These are phyloP conservation scores for Paraurostyla sp. DNA, from an alignment of 73 alveolate genomes.

Conservation along the genomic window DNA sequence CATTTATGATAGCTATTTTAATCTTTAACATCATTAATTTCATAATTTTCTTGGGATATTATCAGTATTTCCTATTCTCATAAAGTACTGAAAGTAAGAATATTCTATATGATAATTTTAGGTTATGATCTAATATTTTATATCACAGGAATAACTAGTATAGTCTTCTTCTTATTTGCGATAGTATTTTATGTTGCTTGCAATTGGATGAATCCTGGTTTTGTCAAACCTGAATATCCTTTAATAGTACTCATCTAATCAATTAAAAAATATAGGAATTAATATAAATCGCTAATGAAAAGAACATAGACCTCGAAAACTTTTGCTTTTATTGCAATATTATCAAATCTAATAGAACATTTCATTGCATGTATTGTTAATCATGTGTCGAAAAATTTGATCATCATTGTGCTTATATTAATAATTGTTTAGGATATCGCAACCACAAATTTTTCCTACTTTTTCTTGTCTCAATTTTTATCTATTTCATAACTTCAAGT, in stretches of 20 bases:
- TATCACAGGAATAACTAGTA: not conserved
- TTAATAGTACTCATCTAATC: not conserved
- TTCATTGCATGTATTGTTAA: slow-evolving; percentile 70
- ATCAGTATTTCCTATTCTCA: not conserved
- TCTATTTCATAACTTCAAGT: slow-evolving; percentile 14
- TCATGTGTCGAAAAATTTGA: slow-evolving; percentile 71
- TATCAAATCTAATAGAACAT: slow-evolving; percentile 32
- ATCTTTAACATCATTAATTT: slow-evolving; percentile 19
- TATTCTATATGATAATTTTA: not conserved
- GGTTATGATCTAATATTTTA: not conserved
- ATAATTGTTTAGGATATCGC: slow-evolving; percentile 83
- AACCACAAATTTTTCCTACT: slow-evolving; percentile 89
- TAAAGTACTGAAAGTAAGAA: not conserved
- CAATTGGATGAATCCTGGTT: slow-evolving; percentile 3
- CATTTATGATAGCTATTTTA: not conserved
- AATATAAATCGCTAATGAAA: slow-evolving; percentile 3
- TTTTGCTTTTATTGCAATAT: slow-evolving; percentile 77
- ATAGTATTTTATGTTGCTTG: not conserved
- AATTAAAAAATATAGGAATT: not conserved
- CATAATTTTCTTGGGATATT: not conserved
- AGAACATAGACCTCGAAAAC: slow-evolving; percentile 24
- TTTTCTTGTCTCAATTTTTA: slow-evolving; percentile 49
- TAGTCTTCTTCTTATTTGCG: not conserved
- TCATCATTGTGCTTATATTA: slow-evolving; percentile 79
- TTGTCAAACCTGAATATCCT: not conserved